Evolutionary conservation across 2,329 filamentous ascomycete genomes (phyloP), one percentile per base, ranked within the genome.

Genomic region (Epichloe uncinata): DNA sequence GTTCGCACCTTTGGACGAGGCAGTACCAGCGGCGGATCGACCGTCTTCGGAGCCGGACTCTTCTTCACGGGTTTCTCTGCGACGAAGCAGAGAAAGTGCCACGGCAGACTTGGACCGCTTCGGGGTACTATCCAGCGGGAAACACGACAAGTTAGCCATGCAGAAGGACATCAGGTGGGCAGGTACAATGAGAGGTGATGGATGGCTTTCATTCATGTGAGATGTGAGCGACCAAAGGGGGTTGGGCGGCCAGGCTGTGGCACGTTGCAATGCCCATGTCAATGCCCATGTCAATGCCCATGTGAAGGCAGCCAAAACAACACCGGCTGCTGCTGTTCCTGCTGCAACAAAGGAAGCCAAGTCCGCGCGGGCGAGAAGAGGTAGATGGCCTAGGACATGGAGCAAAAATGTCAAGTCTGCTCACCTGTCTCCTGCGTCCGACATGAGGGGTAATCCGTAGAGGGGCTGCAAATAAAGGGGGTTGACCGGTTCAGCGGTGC

Each of bases 11-110:
- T 61, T 61, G 45, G 66, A 58, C 36, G 60, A 58, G 42, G 65
- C 60, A 54, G 59, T 63, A 49, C 66, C 61, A 43, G 62, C 54
- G 16, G 67, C 63, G 50, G 64, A 66, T 55, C 68, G 71, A 54
- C 70, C 70, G 63, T 77, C 74, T 59, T 77, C 72, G 49, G 66
- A 68, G 55, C 75, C 73, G 52, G 77, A 76, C 58, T 78, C 74
- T 61, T 76, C 71, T 57, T 71, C 69, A 54, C 69, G 67, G 54
- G 65, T 66, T 49, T 75, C 73, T 58, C 69, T 75, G 55, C 75
- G 72, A 53, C 76, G 69, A 62, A 82, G 64, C 60, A 82, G 61
- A 62, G 76, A 69, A 56, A 79, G 63, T 44, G 74, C 70, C 47
- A 69, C 69, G 40, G 73, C 58, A 47, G 71, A 78, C 62, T 74